Conservation (phyloP, 257 asterid genomes). For the Coffea eugenioides region DNA sequence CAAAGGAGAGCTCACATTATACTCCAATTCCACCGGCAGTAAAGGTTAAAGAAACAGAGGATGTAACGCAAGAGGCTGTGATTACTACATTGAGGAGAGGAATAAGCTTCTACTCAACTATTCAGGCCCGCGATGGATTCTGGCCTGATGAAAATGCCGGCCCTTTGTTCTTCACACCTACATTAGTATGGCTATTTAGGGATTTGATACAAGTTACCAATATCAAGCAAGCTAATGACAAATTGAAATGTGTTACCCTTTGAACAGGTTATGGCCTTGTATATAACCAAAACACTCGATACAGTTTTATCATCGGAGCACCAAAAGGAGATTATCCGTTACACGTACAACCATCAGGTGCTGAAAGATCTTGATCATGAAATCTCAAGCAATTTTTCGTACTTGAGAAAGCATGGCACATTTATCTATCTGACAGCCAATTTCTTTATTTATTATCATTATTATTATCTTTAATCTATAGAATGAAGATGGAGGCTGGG, state of each 20-base stretch:
- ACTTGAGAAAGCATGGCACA: neutral
- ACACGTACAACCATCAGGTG: constrained; percentile 46
- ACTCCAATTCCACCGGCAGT: constrained; percentile 16
- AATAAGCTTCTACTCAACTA: constrained; percentile 27
- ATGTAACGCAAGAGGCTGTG: constrained; percentile 30
- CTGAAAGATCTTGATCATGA: neutral
- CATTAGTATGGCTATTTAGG: constrained; percentile 24
- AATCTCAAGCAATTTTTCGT: neutral
- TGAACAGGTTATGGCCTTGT: constrained; percentile 33
- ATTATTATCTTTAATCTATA: neutral
- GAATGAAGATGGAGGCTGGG: constrained; percentile 64
- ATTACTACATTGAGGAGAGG: constrained; percentile 27
- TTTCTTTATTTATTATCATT: neutral
- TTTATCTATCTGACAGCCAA: neutral
- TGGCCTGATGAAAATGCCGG: constrained; percentile 61
- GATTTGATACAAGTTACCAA: too few species aligned
- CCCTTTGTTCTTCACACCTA: constrained; percentile 46
- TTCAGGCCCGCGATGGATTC: constrained; percentile 55
- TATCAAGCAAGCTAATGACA: too few species aligned
- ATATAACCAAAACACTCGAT: constrained; percentile 25
- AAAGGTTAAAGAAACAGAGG: constrained; percentile 28
- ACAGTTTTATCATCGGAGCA: constrained; percentile 25
- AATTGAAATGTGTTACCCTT: too few species aligned
- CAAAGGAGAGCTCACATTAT: constrained; percentile 34
- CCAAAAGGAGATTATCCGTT: constrained; percentile 39